Conservation (phyloP, 2,329 filamentous ascomycete species). For the Boeremia exigua region DNA sequence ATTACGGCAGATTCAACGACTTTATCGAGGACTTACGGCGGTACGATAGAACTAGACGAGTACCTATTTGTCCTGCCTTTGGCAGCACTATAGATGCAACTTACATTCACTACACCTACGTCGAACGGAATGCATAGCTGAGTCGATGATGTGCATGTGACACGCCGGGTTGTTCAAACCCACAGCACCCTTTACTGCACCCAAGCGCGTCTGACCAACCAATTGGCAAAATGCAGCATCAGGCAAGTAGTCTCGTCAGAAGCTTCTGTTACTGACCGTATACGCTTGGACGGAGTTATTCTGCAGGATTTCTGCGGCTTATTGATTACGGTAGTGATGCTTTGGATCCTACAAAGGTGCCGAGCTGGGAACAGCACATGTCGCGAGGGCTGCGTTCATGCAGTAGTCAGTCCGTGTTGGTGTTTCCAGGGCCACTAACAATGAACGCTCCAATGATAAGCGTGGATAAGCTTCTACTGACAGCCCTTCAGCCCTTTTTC, state of each 20-base stretch:
- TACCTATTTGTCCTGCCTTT: not conserved
- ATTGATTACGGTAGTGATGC: no score
- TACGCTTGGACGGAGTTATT: no score
- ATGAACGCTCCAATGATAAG: slow-evolving; percentile 1
- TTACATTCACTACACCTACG: not conserved
- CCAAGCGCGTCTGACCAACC: no score
- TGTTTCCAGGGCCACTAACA: not conserved
- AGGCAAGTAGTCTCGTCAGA: no score
- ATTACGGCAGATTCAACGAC: slow-evolving; percentile 2
- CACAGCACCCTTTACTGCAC: not conserved
- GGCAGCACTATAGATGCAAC: not conserved
- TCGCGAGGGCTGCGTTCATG: not conserved
- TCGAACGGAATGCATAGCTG: not conserved
- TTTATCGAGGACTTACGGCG: slow-evolving; percentile 1
- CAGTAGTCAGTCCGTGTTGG: not conserved
- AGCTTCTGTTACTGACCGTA: no score
- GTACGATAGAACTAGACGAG: not conserved
- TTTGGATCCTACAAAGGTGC: no score
- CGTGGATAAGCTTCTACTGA: not conserved
- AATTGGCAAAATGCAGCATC: no score
- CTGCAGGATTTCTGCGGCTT: no score
- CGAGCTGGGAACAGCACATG: not conserved
- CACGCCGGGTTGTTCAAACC: not conserved
- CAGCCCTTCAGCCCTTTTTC: slow-evolving; percentile 14
- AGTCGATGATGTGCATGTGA: no score